Evolutionary conservation across 768 basidiomycete species (phyloP), one percentile per base, ranked within the genome.

Genomic region (Clathrus columnatus): DNA sequence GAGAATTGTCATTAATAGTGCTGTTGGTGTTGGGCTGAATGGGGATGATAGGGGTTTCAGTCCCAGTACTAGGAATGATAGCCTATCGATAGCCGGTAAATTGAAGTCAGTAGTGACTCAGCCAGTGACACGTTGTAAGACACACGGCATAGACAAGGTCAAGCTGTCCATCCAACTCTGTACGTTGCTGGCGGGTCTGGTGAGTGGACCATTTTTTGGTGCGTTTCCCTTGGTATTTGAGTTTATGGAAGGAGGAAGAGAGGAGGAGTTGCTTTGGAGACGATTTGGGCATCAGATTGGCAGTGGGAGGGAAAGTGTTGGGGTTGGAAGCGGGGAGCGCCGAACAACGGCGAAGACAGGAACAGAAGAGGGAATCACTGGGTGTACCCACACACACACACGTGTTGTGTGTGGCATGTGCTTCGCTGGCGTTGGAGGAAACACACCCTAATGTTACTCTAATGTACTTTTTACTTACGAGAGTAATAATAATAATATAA

Each of bases 201-300:
- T 32, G 29, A 23, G 30, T 51, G 21, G 50, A 51, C 50, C 50
- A 51, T 32, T 32, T 32, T 20, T 51, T 51, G 30, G 29, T n/a
- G n/a, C 26, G 30, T 51, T 51, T 16, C 50, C 29, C 18, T 51
- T 51, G 48, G 8, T 50, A 14, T 2, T 26, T n/a, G 50, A 20
- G 20, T 1, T 20, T 52, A 20, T 36, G 36, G 30, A 16, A 32
- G 16, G 7, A 32, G 36, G 10, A n/a, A 11, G 10, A 18, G 2
- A 18, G 4, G 21, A 18, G 4, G 46, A 47, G 41, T 11, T 18
- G 41, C 41, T 42, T n/a, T 42, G 14, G 41, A 42, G 41, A 18
- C 41, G 41, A 11, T 11, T 42, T 11, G 41, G 18, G 41, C 14
- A 42, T 11, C 41, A 42, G 41, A 18, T 18, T 11, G 41, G 41